Conservation (phyloP, 805 yeast genomes). For the Lipomyces starkeyi region DNA sequence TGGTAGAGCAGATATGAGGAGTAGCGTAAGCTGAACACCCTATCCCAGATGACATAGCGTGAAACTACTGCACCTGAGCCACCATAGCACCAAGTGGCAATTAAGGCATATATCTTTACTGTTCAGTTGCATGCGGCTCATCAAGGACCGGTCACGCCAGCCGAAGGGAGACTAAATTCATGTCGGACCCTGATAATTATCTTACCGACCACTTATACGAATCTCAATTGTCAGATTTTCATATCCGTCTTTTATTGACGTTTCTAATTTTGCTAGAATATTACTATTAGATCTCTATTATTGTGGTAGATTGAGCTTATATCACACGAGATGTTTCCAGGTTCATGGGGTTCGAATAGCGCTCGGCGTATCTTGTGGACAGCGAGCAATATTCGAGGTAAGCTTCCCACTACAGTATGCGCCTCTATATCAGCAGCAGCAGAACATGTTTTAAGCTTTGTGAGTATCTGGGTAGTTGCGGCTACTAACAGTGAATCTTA, state of each 20-base stretch:
- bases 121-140: background rate
- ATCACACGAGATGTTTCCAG: background rate
- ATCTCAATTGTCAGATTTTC: too few relatives aligned
- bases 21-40: background rate
- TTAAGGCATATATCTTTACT: background rate
- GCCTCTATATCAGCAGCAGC: background rate
- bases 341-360: background rate
- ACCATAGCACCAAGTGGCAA: background rate
- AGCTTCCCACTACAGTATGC: background rate
- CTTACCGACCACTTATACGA: too few relatives aligned
- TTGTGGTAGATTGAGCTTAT: too few relatives aligned
- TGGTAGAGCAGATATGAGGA: background rate
- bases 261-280: too few relatives aligned
- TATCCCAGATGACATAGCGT: background rate
- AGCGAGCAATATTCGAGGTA: background rate
- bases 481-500: background rate
- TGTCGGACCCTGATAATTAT: too few relatives aligned
- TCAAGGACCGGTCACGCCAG: too few relatives aligned
- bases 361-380: background rate
- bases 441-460: background rate
- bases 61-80: background rate
- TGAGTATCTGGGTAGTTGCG: background rate
- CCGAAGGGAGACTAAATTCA: too few relatives aligned
- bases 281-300: too few relatives aligned
- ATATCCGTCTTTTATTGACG: too few relatives aligned